Evolutionary conservation across 768 basidiomycete genomes (phyloP).

Genomic region (Tricholoma furcatifolium): DNA sequence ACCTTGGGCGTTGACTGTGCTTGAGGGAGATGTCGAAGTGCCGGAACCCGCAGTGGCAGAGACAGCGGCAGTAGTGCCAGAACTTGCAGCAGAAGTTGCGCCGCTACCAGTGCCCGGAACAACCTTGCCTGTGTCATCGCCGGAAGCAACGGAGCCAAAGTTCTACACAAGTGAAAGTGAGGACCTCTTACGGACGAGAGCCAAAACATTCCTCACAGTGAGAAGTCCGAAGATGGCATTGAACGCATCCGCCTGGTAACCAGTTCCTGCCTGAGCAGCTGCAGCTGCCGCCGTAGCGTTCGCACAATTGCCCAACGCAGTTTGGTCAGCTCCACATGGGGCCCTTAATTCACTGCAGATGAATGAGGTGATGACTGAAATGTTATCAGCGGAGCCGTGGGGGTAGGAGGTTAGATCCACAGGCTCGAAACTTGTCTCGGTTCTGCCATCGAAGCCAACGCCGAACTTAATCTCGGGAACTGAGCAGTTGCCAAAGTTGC

Average conservation of each 20-base stretch:
- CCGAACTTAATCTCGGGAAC: slow-evolving; percentile 60
- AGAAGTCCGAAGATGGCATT: slow-evolving; percentile 40
- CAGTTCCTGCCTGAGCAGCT: slow-evolving; percentile 39
- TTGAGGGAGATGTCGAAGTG: slow-evolving; percentile 18
- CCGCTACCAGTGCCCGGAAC: slow-evolving; percentile 26
- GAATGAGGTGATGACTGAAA: slow-evolving; percentile 54
- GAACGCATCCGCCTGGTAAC: slow-evolving; percentile 57
- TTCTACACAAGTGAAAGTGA: slow-evolving; percentile 24
- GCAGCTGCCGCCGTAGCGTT: slow-evolving; percentile 39
- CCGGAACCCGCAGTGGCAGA: slow-evolving; percentile 13
- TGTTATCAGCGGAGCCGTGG: slow-evolving; percentile 56
- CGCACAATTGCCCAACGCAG: slow-evolving; percentile 50
- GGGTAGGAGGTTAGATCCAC: slow-evolving; percentile 46
- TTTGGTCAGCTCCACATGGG: slow-evolving; percentile 51
- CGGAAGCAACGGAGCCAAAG: slow-evolving; percentile 34
- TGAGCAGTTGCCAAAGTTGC: slow-evolving; percentile 54
- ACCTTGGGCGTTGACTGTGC: slow-evolving; percentile 45
- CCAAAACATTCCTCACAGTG: slow-evolving; percentile 26
- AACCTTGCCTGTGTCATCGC: slow-evolving; percentile 39
- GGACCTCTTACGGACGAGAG: no score
- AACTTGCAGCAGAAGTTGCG: slow-evolving; percentile 14
- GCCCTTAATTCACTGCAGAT: slow-evolving; percentile 56
- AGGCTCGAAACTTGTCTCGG: slow-evolving; percentile 60
- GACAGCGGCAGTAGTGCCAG: no score
- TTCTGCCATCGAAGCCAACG: slow-evolving; percentile 53